phyloP scores from a whole-genome alignment of 2,329 filamentous ascomycete species.

The Claviceps arundinis region DNA sequence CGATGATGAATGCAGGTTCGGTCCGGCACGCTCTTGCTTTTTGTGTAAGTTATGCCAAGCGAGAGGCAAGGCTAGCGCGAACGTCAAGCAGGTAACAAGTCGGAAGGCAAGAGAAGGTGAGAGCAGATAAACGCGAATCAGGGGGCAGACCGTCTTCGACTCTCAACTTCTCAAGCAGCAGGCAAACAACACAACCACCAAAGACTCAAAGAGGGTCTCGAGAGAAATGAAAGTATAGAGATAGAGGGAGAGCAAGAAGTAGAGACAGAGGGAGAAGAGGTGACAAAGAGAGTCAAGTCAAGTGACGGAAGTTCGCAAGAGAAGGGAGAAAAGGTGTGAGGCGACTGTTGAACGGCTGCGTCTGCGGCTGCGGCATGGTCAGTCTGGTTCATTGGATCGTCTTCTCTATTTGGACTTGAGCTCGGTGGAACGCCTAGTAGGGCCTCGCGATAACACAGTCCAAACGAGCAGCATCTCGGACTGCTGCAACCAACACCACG shows the following conservation, averaged over 20 bases:
- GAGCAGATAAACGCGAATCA: background rate
- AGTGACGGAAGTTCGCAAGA: background rate
- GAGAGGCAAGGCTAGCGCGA: background rate
- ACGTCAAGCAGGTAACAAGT: background rate
- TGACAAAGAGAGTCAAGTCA: too few species aligned
- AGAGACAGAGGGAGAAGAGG: background rate
- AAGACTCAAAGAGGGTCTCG: background rate
- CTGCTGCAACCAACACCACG: too few species aligned
- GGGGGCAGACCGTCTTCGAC: background rate
- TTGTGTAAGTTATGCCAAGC: background rate
- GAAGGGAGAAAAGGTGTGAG: background rate
- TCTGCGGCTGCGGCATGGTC: too few species aligned
- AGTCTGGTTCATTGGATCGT: too few species aligned
- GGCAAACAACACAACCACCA: background rate
- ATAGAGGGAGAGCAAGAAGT: background rate
- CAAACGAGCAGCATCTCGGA: too few species aligned
- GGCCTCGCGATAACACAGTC: too few species aligned
- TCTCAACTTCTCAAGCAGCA: background rate
- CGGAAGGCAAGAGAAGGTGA: background rate
- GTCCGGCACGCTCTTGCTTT: background rate
- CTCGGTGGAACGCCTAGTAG: too few species aligned
- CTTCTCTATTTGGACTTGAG: too few species aligned
- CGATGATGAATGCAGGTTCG: background rate
- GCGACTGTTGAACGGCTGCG: too few species aligned
- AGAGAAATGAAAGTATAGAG: background rate